Evolutionary conservation across 169 alveolate species (phyloP), one percentile per base, ranked within the genome.

Genomic region (Plasmodium gallinaceum): DNA sequence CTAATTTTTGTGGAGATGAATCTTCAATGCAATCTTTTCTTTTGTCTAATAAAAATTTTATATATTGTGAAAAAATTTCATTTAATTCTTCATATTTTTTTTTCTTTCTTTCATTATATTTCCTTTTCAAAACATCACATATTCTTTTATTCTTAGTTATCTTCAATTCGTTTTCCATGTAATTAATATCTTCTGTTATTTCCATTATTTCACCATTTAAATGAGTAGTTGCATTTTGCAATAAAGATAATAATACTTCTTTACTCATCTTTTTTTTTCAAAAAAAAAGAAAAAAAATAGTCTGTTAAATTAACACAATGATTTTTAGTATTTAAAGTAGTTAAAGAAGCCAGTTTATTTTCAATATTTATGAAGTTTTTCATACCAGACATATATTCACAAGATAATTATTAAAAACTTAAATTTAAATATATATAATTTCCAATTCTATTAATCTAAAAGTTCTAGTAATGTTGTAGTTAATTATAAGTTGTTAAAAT

Each of bases 181-280:
- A 83, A n/a, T 24, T 18, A 39, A 83, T 83, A 48, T 83, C 91
- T 26, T 83, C 83, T 22, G 20, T 51, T 24, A 80, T 26, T 68
- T 70, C 85, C 14, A 37, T 32, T 48, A 80, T 42, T 68, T 80
- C 90, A 52, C 52, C 68, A 20, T 26, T 80, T 61, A 80, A 20
- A 32, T 80, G 78, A 8, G 71, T 69, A 10, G 48, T 80, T 39
- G 74, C 90, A 80, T 80, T 69, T 46, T 80, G 83, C 8, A 52
- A 74, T 66, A 80, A 62, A 42, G 85, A 46, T 42, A 80, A 66
- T 22, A 80, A 18, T 52, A 80, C 54, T 12, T 69, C 60, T 32
- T 66, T 80, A 12, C 37, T 57, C 90, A 80, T 80, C 52, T 75
- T 75, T 73, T 18, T 43, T 75, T 39, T 39, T 42, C 12, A 65